Base-by-base conservation (phyloP, 257 asterid genomes). In the Linaria vulgaris region DNA sequence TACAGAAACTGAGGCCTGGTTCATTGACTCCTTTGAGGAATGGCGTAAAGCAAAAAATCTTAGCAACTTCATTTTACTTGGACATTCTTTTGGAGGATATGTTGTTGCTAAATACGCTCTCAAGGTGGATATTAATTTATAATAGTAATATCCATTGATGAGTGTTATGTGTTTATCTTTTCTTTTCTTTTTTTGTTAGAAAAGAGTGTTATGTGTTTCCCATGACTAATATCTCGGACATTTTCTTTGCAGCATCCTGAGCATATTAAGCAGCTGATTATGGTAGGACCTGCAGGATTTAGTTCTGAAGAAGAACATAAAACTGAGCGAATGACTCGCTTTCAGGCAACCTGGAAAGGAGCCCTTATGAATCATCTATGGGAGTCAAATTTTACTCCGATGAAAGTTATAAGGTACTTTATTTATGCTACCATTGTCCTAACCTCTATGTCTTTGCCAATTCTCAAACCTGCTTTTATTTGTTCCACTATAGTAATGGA, bases 21-120 rank as follows among this genome's bases (percentile, higher is more conserved):
- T 83, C 64, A 79, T 81, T 19, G 90, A 83, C 75, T 83, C 99
- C 45, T 80, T 92, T 20, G 99, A 92, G 82, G 96, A 85, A 76
- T 92, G 99, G 99, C 92, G 99, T 57, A 89, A 82, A 78, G 88
- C 95, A 13, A 85, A 92, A 71, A 84, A 87, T 46, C 83, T 92
- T 54, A 82, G 77, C 82, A 87, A 89, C 79, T 89, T 89, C 77
- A 84, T 92, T 71, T 80, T 92, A 71, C 97, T 92, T 47, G 99
- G 99, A 23, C 99, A 92, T 78, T 92, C 99, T 51, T 87, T 92
- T 71, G 99, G 99, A 72, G 99, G 99, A 34, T 92, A 92, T 75
- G 84, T 92, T 68, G 96, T 96, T 63, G 74, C 99, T 47, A 89
- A 85, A 74, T 92, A 92, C 82, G 97, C 97, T 12, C 85, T 88